Evolutionary conservation across 495 filamentous ascomycete species (phyloP), one percentile per base, ranked within the genome.

Genomic region (Lepraria neglecta): DNA sequence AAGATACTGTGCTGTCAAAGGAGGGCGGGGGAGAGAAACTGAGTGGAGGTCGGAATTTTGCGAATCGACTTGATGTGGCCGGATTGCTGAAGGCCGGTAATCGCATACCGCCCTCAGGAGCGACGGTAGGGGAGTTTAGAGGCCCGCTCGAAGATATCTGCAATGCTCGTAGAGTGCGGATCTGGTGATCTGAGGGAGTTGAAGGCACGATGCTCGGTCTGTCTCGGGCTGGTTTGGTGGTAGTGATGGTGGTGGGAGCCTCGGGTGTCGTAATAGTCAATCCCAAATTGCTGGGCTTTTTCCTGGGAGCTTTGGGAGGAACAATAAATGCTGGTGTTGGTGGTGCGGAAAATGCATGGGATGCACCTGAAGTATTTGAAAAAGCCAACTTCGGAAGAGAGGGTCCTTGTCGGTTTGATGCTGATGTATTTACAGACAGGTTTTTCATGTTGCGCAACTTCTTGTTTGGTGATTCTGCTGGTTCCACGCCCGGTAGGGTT

Each of bases 371-470:
- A 4, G 79, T 76, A 6, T 80, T 78, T 1, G 78, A 74, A 38
- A 82, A 77, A n/a, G 79, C 73, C 12, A 81, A 75, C 11, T 77
- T 75, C 3, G 71, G 70, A 52, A 74, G 68, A 46, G 73, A 70
- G 6, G 72, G 70, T 10, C 70, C 65, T 12, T 68, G 70, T 33
- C 72, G 70, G 40, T 68, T 74, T 9, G 77, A 73, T 14, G 83
- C 78, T 15, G 87, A 84, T 51, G 95, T 89, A 61, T 94, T 90
- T 60, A 97, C 82, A 1, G 91, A 96, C 5, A 98, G 78, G 54
- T 92, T 92, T 72, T 98, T 98, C 68, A 92, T 85, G 72, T 98
- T 98, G 55, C 91, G 87, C 33, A 84, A 81, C 70, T 90, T 87
- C 69, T 82, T 81, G 33, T 85, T 79, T 3, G 91, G 89, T 5